Evolutionary conservation across 2,329 filamentous ascomycete genomes (phyloP), one percentile per base, ranked within the genome.

Genomic region (Diaporthe citrichinensis): DNA sequence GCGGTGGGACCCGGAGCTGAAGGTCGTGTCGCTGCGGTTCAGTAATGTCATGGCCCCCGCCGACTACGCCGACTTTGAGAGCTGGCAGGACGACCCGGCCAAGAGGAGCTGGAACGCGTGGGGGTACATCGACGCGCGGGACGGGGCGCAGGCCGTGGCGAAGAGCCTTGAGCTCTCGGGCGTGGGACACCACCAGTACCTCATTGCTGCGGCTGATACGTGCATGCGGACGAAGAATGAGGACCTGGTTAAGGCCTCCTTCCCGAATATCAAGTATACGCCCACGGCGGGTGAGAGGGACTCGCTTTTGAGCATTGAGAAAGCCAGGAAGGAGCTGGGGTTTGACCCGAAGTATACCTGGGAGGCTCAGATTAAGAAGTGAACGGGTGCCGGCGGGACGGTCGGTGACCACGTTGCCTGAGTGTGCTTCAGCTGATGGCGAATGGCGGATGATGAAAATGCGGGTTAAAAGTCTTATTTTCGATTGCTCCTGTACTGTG

Each of bases 341-440:
- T 76, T 36, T 31, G 61, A 65, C 17, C 71, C 74, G 28, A 31
- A 72, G 65, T 76, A 67, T 34, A 71, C 31, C 8, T 77, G 69
- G 73, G 69, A 77, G 41, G 65, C 62, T 14, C 69, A 59, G 46
- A 53, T 72, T 78, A 77, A 83, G 79, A 68, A 68, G 46, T 14
- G n/a, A 23, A 20, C 12, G 14, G n/a, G n/a, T 2, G 23, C 12
- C 25, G 62, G 46, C 1, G 7, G 17, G 9, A 10, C 44, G 8
- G 36, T 62, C 23, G 39, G 59, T 20, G 59, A 65, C 25, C 41
- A 65, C 10, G 17, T 44, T 12, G 59, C 41, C 1, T 46, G 25
- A 44, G 9, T 12, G 17, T 28, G 7, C 9, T 28, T 44, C 15
- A 8, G 41, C 39, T 23, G 17, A n/a, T 23, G 25, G 9, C 36